phyloP scores from a whole-genome alignment of 352 stramenopile species.

The Pythium oligandrum region DNA sequence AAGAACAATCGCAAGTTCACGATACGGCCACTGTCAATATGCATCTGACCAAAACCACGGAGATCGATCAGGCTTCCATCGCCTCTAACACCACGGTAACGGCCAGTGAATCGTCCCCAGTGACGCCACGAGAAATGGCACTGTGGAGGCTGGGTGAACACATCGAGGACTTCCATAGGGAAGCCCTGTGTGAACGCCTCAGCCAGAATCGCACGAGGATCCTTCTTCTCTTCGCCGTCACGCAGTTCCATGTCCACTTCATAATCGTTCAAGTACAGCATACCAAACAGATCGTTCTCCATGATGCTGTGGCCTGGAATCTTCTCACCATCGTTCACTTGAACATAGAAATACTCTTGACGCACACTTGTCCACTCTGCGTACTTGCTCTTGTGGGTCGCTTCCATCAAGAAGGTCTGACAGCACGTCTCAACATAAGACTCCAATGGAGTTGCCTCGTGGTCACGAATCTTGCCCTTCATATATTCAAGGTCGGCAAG shows the following conservation, averaged over 20 bases:
- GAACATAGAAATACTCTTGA: conserved; percentile 56
- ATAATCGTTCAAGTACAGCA: conserved; percentile 49
- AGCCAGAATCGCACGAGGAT: conserved; percentile 43
- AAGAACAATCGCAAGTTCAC: conserved; percentile 59
- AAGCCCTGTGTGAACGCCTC: conserved; percentile 74
- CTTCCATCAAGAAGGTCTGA: conserved; percentile 80
- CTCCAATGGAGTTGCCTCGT: conserved; percentile 51
- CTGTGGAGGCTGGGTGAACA: conserved; percentile 69
- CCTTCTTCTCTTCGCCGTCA: conserved; percentile 36
- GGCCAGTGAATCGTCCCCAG: conserved; percentile 69
- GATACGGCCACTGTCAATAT: conserved; percentile 46
- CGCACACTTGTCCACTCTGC: conserved; percentile 56
- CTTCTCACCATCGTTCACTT: conserved; percentile 61
- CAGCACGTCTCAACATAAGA: conserved; percentile 71
- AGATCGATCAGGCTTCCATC: conserved; percentile 55
- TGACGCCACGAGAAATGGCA: conserved; percentile 81
- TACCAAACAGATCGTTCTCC: conserved; percentile 65
- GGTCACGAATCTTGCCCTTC: conserved; percentile 45
- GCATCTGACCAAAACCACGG: conserved; percentile 68
- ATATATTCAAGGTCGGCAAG: conserved; percentile 77
- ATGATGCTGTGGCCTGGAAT: conserved; percentile 34
- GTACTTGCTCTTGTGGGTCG: conserved; percentile 59
- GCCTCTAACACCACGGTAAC: conserved; percentile 56
- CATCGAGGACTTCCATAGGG: conserved; percentile 73
- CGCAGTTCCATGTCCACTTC: conserved; percentile 26